Evolutionary conservation across 1,139 yeast species (phyloP).

Genomic region (Candida tunisiensis): DNA sequence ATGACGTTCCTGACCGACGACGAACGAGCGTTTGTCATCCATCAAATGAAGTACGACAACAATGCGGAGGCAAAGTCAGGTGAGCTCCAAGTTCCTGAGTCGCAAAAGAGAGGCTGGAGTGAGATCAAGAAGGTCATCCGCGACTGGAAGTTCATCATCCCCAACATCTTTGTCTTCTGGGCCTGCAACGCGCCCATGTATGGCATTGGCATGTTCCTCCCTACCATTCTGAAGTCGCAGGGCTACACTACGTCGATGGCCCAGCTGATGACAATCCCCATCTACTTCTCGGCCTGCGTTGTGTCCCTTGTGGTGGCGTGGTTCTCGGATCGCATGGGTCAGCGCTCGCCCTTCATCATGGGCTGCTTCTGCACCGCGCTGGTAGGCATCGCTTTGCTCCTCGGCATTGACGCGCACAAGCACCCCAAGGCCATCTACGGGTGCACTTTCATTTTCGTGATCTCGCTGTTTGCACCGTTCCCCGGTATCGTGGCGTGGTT

Average conservation of each 20-base stretch:
- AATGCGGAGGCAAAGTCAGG: constrained; percentile 2
- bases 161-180: constrained; percentile 27
- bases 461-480: constrained; percentile 22
- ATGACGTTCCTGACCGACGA: constrained; percentile 30
- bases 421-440: constrained; percentile 27
- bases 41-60: constrained; percentile 24
- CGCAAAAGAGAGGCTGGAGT: no score
- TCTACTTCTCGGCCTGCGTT: constrained; percentile 27
- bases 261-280: constrained; percentile 33
- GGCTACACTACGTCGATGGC: constrained; percentile 28
- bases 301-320: constrained; percentile 22
- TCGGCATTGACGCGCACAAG: constrained; percentile 15
- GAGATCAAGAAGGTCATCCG: constrained; percentile 11
- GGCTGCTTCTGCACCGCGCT: constrained; percentile 19
- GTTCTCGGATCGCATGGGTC: constrained; percentile 24
- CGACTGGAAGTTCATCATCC: constrained; percentile 22
- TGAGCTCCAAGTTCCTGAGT: no score
- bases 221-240: constrained; percentile 27
- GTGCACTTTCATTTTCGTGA: constrained; percentile 28
- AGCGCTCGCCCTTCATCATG: constrained; percentile 12
- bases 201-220: constrained; percentile 31
- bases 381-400: constrained; percentile 17
- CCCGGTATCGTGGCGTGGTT: constrained; percentile 26
- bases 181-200: constrained; percentile 28
- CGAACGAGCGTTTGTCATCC: constrained; percentile 29